Conservation (phyloP, 495 filamentous ascomycete genomes). For the Staphylotrichum tortipilum region DNA sequence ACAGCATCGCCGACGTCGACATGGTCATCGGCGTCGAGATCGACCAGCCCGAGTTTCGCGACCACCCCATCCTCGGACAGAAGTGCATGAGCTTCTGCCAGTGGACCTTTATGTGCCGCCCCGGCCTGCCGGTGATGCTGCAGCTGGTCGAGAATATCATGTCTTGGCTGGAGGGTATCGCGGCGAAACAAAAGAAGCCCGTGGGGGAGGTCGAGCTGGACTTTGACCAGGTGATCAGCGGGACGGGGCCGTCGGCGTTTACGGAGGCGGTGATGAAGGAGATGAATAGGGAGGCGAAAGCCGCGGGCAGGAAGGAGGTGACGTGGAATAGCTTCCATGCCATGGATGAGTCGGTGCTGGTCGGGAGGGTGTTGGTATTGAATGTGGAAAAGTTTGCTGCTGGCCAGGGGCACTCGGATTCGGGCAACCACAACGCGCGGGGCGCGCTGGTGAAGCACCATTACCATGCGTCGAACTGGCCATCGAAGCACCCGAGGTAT, state of each 20-base stretch:
- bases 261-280: constrained; percentile 48
- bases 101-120: constrained; percentile 57
- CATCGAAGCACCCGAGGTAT: constrained; percentile 45
- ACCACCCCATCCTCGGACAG: constrained; percentile 51
- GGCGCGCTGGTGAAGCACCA: constrained; percentile 53
- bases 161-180: constrained; percentile 43
- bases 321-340: constrained; percentile 50
- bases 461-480: constrained; percentile 55
- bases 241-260: constrained; percentile 57
- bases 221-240: constrained; percentile 55
- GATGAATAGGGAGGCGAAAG: constrained; percentile 8
- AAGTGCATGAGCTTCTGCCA: constrained; percentile 55
- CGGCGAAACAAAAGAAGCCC: constrained; percentile 38
- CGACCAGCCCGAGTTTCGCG: constrained; percentile 48
- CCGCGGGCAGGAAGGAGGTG: constrained; percentile 17
- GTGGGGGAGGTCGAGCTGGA: constrained; percentile 47
- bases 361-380: constrained; percentile 48
- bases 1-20: constrained; percentile 38
- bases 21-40: constrained; percentile 57
- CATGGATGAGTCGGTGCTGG: constrained; percentile 45
- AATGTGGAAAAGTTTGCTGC: constrained; percentile 55
- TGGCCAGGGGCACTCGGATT: constrained; percentile 54
- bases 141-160: constrained; percentile 50
- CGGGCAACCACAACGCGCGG: constrained; percentile 49
- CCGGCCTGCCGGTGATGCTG: constrained; percentile 50